Evolutionary conservation across 139 green algal species (phyloP).

Genomic region (Micractinium conductrix): DNA sequence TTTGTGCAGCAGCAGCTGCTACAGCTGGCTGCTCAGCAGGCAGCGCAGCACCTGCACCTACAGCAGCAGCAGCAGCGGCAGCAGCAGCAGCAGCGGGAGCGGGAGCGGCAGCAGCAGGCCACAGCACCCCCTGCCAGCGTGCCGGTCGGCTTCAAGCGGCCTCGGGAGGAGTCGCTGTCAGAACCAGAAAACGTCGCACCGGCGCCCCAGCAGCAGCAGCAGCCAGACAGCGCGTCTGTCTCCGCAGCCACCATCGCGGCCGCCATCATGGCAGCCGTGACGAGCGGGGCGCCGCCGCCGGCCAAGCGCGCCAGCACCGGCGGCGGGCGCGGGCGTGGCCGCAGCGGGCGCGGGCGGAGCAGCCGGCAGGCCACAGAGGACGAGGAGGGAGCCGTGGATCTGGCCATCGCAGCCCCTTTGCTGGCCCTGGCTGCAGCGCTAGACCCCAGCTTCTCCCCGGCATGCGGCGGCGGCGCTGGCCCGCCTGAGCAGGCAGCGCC

Average conservation of each 20-base stretch:
- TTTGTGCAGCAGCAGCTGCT: not conserved
- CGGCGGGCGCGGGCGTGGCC: not conserved
- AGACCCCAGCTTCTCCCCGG: not conserved
- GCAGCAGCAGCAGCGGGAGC: not conserved
- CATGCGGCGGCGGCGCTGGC: not conserved
- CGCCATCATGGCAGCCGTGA: not conserved
- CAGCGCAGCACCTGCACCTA: too few relatives aligned
- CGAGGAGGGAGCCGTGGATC: not conserved
- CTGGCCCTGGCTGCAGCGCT: conserved; percentile 20
- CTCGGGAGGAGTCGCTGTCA: not conserved
- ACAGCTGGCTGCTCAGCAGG: not conserved
- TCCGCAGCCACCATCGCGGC: not conserved
- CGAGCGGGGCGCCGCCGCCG: not conserved
- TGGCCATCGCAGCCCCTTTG: conserved; percentile 4
- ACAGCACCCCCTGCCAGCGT: not conserved
- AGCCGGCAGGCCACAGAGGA: not conserved
- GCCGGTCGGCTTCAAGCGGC: not conserved
- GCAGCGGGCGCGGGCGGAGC: not conserved
- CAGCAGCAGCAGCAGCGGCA: not conserved
- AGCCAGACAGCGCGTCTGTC: too few relatives aligned
- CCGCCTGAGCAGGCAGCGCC: not conserved
- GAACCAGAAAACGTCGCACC: too few relatives aligned
- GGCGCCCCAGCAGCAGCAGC: not conserved
- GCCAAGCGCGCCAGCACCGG: not conserved
- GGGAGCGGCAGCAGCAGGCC: not conserved